Evolutionary conservation across 352 stramenopile genomes (phyloP).

Genomic region (Phytophthora megakarya): DNA sequence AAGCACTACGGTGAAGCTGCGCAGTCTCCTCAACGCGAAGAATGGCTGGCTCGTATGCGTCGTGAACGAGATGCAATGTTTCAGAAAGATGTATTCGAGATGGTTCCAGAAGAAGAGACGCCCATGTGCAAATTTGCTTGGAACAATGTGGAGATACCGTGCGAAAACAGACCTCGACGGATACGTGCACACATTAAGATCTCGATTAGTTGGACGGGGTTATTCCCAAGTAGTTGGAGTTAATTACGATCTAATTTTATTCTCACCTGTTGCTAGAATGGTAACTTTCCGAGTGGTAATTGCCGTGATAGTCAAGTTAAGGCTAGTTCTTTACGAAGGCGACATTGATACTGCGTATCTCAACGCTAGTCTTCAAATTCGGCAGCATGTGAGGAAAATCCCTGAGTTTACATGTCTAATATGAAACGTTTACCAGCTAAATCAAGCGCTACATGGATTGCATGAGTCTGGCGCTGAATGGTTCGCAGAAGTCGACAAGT

Average conservation of each 20-base stretch:
- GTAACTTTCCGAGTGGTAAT: slow-evolving; percentile 4
- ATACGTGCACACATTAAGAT: background rate
- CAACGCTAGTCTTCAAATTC: slow-evolving; percentile 14
- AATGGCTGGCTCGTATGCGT: too few species aligned
- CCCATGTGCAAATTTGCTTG: background rate
- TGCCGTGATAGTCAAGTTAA: background rate
- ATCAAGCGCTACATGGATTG: too few species aligned
- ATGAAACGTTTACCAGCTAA: slow-evolving; percentile 12
- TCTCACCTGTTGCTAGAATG: slow-evolving; percentile 13
- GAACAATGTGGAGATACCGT: slow-evolving; percentile 3
- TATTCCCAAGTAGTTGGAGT: slow-evolving; percentile 9
- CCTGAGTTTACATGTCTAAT: slow-evolving; percentile 12
- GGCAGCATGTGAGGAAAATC: slow-evolving; percentile 11
- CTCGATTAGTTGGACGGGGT: slow-evolving; percentile 1
- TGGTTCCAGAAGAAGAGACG: background rate
- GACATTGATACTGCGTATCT: slow-evolving; percentile 26
- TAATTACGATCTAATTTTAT: background rate
- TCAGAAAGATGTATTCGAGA: background rate
- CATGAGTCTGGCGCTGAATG: too few species aligned
- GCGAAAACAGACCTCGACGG: slow-evolving; percentile 12
- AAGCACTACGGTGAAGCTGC: too few species aligned
- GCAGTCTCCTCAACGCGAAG: too few species aligned
- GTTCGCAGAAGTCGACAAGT: slow-evolving; percentile 18
- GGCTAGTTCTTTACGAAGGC: slow-evolving; percentile 11
- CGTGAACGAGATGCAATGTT: background rate